Evolutionary conservation across 2,329 filamentous ascomycete genomes (phyloP).

Genomic region (Pestalotiopsis sp.): DNA sequence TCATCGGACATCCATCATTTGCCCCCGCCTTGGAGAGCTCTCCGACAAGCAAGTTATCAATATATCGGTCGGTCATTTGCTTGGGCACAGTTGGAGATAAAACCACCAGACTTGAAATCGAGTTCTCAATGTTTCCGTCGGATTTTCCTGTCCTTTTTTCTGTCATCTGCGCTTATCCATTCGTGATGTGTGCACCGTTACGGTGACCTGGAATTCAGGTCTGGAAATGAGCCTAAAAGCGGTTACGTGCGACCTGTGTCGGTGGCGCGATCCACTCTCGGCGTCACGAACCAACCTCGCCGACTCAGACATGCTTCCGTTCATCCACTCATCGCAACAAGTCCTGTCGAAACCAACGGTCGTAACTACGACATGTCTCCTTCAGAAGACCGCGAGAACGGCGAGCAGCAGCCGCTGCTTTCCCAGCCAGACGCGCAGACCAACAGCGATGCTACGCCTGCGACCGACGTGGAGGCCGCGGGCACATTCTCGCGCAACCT

Average conservation of each 20-base stretch:
- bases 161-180: neutral
- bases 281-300: neutral
- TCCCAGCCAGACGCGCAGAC: neutral
- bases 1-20: too few relatives aligned
- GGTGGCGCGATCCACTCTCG: neutral
- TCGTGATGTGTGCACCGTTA: neutral
- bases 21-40: too few relatives aligned
- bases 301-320: neutral
- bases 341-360: neutral
- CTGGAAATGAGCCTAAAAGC: neutral
- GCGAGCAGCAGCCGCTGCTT: constrained; percentile 2
- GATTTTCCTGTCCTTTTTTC: neutral
- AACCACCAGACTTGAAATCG: too few relatives aligned
- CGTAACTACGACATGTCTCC: neutral
- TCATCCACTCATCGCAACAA: neutral
- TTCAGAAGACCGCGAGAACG: neutral
- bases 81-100: too few relatives aligned
- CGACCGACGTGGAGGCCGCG: constrained; percentile 46
- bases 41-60: too few relatives aligned
- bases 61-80: too few relatives aligned
- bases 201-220: neutral
- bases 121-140: too few relatives aligned
- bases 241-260: neutral
- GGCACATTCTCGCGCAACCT: constrained; percentile 31
- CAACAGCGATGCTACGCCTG: constrained; percentile 30